These are phyloP conservation scores for Trichothecium roseum DNA, from an alignment of 2,329 filamentous ascomycete genomes.

Conservation along the genomic window DNA sequence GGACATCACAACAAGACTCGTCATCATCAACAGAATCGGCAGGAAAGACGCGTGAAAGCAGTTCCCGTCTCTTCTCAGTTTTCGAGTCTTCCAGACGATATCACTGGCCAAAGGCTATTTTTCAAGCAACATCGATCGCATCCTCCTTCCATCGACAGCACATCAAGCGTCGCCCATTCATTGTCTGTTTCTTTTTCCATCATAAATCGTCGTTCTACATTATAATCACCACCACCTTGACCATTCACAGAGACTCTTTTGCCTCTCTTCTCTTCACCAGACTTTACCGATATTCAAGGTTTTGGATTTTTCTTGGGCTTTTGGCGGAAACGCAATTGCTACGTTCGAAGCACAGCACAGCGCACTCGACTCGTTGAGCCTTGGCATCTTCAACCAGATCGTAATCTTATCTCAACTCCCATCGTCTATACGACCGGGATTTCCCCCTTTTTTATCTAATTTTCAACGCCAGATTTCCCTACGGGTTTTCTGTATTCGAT, in stretches of 20 bases:
- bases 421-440: not conserved
- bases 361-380: conserved; percentile 3
- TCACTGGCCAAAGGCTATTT: not conserved
- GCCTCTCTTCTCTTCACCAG: not conserved
- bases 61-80: conserved; percentile 1
- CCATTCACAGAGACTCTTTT: not conserved
- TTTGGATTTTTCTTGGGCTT: no score
- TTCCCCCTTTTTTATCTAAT: not conserved
- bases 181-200: not conserved
- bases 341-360: conserved; percentile 2
- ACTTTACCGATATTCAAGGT: not conserved
- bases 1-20: not conserved
- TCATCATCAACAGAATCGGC: conserved; percentile 4
- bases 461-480: not conserved
- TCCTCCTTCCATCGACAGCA: no score
- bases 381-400: not conserved
- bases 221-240: no score
- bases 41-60: conserved; percentile 4
- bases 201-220: not conserved
- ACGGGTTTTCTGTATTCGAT: conserved; percentile 5
- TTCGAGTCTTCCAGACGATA: not conserved
- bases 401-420: no score
- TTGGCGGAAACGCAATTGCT: no score
- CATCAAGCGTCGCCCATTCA: not conserved
- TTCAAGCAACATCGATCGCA: no score